Conservation (phyloP, 495 filamentous ascomycete species). For the Pseudevernia furfuracea region DNA sequence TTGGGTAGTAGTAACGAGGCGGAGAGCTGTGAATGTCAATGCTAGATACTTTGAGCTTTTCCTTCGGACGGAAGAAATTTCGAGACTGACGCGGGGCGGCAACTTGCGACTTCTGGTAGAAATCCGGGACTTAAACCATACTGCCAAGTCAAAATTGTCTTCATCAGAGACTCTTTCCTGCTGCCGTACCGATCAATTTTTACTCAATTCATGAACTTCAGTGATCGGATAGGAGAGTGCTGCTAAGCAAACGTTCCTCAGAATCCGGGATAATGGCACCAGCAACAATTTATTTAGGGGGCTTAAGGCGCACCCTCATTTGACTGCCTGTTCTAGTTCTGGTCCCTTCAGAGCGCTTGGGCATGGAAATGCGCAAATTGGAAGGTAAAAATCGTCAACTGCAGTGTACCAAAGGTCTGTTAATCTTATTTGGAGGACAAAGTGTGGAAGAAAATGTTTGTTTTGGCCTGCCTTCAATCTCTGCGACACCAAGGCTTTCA, state of each 20-base stretch:
- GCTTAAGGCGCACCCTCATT: neutral
- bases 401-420: neutral
- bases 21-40: no score
- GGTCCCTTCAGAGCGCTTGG: neutral
- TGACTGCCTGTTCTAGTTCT: neutral
- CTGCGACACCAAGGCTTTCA: no score
- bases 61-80: neutral
- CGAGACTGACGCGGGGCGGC: neutral
- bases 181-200: no score
- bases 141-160: neutral
- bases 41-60: neutral
- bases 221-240: neutral
- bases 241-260: neutral
- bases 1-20: neutral
- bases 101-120: neutral
- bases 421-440: no score
- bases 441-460: no score
- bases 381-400: neutral
- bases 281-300: neutral
- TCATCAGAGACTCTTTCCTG: neutral
- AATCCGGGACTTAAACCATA: neutral
- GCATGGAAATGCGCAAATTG: neutral
- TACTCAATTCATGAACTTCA: no score
- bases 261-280: neutral
- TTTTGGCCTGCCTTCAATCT: no score